Evolutionary conservation across 495 filamentous ascomycete genomes (phyloP).

Genomic region (Achaetomiella virescens): DNA sequence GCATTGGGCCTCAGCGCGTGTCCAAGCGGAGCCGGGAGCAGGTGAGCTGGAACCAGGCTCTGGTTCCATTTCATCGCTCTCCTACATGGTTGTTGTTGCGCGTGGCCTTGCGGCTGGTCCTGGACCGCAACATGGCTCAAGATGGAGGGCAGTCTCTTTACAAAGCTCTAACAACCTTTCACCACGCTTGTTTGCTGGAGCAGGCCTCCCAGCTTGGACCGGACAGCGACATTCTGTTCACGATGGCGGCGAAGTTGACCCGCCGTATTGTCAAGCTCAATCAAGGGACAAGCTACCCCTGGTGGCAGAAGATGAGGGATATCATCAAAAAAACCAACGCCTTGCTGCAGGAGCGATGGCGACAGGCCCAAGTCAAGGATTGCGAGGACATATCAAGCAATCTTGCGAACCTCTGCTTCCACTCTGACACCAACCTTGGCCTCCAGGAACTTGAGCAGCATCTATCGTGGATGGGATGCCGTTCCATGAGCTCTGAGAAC

Average conservation of each 20-base stretch:
- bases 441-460: not conserved
- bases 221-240: conserved; percentile 31
- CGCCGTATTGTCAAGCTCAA: conserved; percentile 45
- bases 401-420: conserved; percentile 5
- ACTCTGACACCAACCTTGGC: conserved; percentile 12
- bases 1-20: conserved; percentile 29
- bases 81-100: conserved; percentile 56
- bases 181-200: conserved; percentile 40
- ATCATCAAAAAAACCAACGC: not conserved
- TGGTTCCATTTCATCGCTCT: conserved; percentile 50
- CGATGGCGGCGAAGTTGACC: conserved; percentile 47
- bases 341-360: conserved; percentile 10
- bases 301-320: not conserved
- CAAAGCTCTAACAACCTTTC: conserved; percentile 52
- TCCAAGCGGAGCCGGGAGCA: conserved; percentile 59
- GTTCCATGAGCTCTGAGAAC: not conserved
- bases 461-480: conserved; percentile 7
- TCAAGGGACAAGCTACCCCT: not conserved
- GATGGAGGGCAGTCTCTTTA: conserved; percentile 30
- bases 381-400: not conserved
- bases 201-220: conserved; percentile 6
- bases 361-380: not conserved
- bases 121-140: conserved; percentile 10
- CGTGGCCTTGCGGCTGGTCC: conserved; percentile 43
- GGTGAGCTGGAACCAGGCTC: conserved; percentile 42